phyloP scores from a whole-genome alignment of 208 protist species.

The Porcisia hertigi region DNA sequence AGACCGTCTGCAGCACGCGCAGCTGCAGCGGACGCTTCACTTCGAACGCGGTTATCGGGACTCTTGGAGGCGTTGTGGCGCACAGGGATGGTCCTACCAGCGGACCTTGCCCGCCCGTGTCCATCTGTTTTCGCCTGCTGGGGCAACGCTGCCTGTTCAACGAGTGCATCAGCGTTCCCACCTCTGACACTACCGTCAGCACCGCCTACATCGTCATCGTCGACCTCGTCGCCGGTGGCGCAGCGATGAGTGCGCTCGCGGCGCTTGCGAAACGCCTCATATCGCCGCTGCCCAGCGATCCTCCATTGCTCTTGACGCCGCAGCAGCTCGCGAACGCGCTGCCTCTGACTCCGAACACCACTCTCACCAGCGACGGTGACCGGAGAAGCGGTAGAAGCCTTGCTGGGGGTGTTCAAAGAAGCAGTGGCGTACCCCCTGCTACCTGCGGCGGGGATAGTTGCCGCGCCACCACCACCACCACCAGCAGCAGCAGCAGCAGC shows the following conservation, averaged over 20 bases:
- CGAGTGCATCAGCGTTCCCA: background rate
- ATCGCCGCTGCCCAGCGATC: slow-evolving; percentile 26
- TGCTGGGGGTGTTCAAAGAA: background rate
- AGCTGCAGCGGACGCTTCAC: background rate
- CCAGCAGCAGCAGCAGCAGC: background rate
- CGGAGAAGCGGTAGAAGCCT: background rate
- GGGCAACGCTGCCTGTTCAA: no score
- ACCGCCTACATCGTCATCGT: background rate
- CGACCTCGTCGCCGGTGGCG: background rate
- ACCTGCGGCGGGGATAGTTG: background rate
- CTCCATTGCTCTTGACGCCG: slow-evolving; percentile 24
- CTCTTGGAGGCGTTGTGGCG: background rate
- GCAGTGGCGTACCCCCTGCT: background rate
- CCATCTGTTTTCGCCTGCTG: background rate
- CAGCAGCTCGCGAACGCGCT: slow-evolving; percentile 25
- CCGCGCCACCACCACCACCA: background rate
- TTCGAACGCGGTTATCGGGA: no score
- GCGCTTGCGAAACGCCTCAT: slow-evolving; percentile 32
- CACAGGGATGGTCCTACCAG: background rate
- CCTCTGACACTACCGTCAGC: background rate
- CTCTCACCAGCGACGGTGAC: background rate
- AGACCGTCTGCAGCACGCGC: slow-evolving; percentile 15
- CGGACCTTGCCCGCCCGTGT: background rate
- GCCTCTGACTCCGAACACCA: slow-evolving; percentile 11
- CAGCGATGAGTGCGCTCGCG: slow-evolving; percentile 24